Percentiles rank a stretch among this genome's conserved stretches.
Evolutionary conservation across 2,329 filamentous ascomycete genomes (phyloP).

Genomic region (Paracoccidioides lutzii): DNA sequence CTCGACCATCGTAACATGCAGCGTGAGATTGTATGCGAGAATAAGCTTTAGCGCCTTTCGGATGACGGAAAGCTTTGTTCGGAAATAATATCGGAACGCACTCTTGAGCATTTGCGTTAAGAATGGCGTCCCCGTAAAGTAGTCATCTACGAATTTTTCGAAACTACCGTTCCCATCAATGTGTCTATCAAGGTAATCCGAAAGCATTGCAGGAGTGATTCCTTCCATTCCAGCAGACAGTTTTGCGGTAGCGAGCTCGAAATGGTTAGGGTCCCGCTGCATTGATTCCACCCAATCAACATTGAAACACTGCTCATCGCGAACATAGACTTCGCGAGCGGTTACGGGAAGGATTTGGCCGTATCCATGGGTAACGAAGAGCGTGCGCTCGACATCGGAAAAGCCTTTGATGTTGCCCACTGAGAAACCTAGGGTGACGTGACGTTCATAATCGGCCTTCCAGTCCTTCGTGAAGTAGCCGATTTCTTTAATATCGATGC

Average conservation of each 20-base stretch:
- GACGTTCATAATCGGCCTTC: slow-evolving; percentile 92
- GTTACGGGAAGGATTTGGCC: slow-evolving; percentile 85
- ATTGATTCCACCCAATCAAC: slow-evolving; percentile 86
- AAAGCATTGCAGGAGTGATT: slow-evolving; percentile 65
- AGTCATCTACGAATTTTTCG: slow-evolving; percentile 86
- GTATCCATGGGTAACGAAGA: slow-evolving; percentile 95
- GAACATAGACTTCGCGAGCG: slow-evolving; percentile 85
- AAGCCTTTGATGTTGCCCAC: slow-evolving; percentile 91
- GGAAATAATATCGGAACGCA: slow-evolving; percentile 81
- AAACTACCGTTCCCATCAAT: slow-evolving; percentile 83
- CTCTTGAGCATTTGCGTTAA: slow-evolving; percentile 94
- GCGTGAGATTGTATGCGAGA: slow-evolving; percentile 86
- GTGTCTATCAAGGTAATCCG: slow-evolving; percentile 89
- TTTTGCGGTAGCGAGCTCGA: slow-evolving; percentile 76
- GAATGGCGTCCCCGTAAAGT: slow-evolving; percentile 91
- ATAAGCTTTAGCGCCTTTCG: slow-evolving; percentile 92
- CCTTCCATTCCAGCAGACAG: slow-evolving; percentile 83
- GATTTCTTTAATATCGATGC: slow-evolving; percentile 97
- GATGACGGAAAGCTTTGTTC: slow-evolving; percentile 77
- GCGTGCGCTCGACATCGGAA: slow-evolving; percentile 46
- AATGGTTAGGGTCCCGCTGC: slow-evolving; percentile 62
- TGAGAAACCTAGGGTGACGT: slow-evolving; percentile 74
- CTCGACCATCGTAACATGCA: slow-evolving; percentile 90
- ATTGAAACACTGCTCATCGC: slow-evolving; percentile 82
- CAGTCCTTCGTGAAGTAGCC: slow-evolving; percentile 99